These are phyloP conservation scores for Dipteronia sinensis DNA, from an alignment of 345 rosid species.

Conservation along the genomic window DNA sequence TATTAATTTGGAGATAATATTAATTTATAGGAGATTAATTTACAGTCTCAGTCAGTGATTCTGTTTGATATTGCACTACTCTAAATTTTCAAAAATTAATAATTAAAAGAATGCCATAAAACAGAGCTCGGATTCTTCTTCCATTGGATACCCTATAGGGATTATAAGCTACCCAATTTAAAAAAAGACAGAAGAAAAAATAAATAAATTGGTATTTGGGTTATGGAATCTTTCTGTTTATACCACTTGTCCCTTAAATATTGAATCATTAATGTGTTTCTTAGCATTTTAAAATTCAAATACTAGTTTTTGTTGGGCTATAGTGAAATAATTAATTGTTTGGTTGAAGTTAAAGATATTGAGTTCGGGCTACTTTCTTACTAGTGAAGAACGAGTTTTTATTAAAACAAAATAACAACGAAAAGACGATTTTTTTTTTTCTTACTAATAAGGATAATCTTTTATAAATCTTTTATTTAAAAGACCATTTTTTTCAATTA, in stretches of 20 bases:
- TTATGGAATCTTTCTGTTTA: background rate
- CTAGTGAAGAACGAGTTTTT: too few relatives aligned
- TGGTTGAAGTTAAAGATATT: too few relatives aligned
- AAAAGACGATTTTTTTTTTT: too few relatives aligned
- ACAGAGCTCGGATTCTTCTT: slow-evolving; percentile 7
- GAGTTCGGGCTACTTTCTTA: too few relatives aligned
- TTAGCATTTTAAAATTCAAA: background rate
- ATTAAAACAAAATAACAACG: too few relatives aligned
- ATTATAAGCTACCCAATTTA: background rate
- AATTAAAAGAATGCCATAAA: slow-evolving; percentile 7
- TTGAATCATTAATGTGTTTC: background rate
- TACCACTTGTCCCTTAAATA: background rate
- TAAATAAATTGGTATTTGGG: background rate
- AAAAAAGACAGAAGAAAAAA: too few relatives aligned
- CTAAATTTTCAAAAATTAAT: background rate
- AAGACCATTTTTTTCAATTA: too few relatives aligned
- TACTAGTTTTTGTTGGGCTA: background rate
- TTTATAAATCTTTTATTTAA: too few relatives aligned
- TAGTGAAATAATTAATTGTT: too few relatives aligned
- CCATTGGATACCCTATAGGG: slow-evolving; percentile 14
- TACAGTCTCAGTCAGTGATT: slow-evolving; percentile 22
- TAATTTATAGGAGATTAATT: too few relatives aligned
- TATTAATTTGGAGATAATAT: too few relatives aligned
- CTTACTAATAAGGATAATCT: too few relatives aligned
- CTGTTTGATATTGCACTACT: background rate